Base-by-base conservation (phyloP, 352 stramenopile species). In the Globisporangium barbulae region DNA sequence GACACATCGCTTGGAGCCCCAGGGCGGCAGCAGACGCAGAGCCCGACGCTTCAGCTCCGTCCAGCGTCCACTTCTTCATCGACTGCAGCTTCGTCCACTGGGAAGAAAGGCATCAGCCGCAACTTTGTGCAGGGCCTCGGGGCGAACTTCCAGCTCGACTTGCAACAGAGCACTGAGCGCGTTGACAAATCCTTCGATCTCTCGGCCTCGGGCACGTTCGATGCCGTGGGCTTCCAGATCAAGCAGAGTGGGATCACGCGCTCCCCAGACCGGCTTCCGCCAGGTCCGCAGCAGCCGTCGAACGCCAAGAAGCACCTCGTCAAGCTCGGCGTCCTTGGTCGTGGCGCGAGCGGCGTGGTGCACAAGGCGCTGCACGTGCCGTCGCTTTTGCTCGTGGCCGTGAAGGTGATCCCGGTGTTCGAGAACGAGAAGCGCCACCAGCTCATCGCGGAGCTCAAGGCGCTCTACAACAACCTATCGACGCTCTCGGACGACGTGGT, bases 381-480 rank as follows among this genome's bases (percentile, higher is more conserved):
- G 5, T 95, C 91, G 41, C 66, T 97, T 19, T 73, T 89, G 47
- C 78, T 98, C 15, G 90, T 98, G 25, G 91, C 91, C 0, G 81
- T 98, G 10, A 98, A 98, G 70, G 78, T 95, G 22, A 96, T 98
- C 56, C 81, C 87, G 1, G 88, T 98, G 5, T 94, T 94, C 59
- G 91, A 97, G 60, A 83, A 89, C 56, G 85, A 94, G 52, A 96
- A 96, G 67, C 74, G 88, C 3, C 85, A 94, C 59, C 88, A 96
- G 53, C 72, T 96, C n/a, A 93, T 94, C 35, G 79, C 84, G 2
- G 88, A 96, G 55, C 76, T 96, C 33, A 93, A 93, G 58, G 76
- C 85, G 13, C 70, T 94, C 48, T 94, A 96, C 77, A 91, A 94
- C 59, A 95, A 95, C 59, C 61, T 95, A 10, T 90, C 85, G 17